Evolutionary conservation across 2,329 filamentous ascomycete species (phyloP).

Genomic region (Diaporthe sp.): DNA sequence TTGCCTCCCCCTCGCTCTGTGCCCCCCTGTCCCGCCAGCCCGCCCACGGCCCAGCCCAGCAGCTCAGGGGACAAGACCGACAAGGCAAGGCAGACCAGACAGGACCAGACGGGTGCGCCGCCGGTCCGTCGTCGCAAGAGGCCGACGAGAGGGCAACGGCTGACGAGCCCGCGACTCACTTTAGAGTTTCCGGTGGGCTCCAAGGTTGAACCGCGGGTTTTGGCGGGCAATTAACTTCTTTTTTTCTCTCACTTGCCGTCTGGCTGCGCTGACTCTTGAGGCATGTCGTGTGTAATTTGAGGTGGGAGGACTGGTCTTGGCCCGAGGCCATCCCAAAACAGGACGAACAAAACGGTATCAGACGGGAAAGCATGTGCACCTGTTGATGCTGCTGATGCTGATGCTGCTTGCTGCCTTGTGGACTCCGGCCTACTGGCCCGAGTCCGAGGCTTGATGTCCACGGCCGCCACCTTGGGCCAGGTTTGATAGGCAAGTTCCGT

Average conservation of each 20-base stretch:
- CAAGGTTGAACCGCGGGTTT: constrained; percentile 20
- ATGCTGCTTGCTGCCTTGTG: too few relatives aligned
- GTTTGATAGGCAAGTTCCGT: constrained; percentile 21
- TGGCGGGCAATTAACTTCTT: background rate
- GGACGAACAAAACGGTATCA: constrained; percentile 4
- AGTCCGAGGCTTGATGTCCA: background rate
- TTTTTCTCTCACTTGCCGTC: background rate
- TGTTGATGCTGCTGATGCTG: background rate
- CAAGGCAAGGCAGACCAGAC: too few relatives aligned
- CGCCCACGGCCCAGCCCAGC: constrained; percentile 1
- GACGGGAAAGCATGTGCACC: background rate
- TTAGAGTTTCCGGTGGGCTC: constrained; percentile 25
- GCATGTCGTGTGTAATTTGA: background rate
- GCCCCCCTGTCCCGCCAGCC: constrained; percentile 14
- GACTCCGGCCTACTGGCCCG: background rate
- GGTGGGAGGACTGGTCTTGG: background rate
- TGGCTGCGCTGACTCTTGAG: constrained; percentile 5
- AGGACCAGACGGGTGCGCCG: background rate
- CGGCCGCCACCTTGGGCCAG: background rate
- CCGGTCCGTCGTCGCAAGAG: background rate
- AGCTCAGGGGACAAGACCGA: background rate
- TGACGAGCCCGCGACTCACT: constrained; percentile 21
- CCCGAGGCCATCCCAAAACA: constrained; percentile 7
- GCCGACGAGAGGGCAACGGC: background rate
- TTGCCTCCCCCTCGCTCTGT: constrained; percentile 15